Base-by-base conservation (phyloP, 352 stramenopile genomes). In the Phytophthora rubi region DNA sequence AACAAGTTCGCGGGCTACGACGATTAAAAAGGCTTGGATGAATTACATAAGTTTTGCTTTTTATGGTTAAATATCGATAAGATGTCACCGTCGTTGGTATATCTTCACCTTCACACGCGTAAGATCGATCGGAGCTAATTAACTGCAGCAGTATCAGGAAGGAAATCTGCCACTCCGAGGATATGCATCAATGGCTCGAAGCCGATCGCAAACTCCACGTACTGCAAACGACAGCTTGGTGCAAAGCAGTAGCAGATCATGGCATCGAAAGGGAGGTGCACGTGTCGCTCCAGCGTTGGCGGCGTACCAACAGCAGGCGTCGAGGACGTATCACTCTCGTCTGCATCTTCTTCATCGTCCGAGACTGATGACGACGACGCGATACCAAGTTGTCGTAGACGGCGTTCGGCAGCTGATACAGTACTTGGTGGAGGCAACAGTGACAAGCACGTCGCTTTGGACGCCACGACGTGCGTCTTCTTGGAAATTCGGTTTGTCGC, bases 171-270 rank as follows among this genome's bases (percentile, higher is more conserved):
- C 18, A 96, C 69, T 23, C 78, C 87, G 18, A 96, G 74, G 7
- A 81, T 72, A 53, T 96, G 82, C 73, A 96, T 83, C n/a, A 96
- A 77, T 26, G 85, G 72, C 56, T 96, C 89, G 64, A 94, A 96
- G 16, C 89, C 87, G 60, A 96, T 94, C 8, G 89, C 89, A 64
- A 94, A 95, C 73, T 96, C 89, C 54, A 96, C 74, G 73, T 96
- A 95, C 64, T 96, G 87, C 6, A 96, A 66, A 32, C 61, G 62
- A 30, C 60, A 77, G 32, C 60, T 82, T 16, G 76, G 64, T 16
- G 82, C 74, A 54, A 96, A 96, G 73, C 77, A 90, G 68, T 93
- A 96, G 73, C 85, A 95, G 60, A 96, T 93, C 78, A 93, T 92
- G 26, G 85, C 86, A 63, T 95, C 87, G 51, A 79, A 85, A 4